phyloP scores from a whole-genome alignment of 1,284 basidiomycete genomes.

The Psilocybe mexicana region DNA sequence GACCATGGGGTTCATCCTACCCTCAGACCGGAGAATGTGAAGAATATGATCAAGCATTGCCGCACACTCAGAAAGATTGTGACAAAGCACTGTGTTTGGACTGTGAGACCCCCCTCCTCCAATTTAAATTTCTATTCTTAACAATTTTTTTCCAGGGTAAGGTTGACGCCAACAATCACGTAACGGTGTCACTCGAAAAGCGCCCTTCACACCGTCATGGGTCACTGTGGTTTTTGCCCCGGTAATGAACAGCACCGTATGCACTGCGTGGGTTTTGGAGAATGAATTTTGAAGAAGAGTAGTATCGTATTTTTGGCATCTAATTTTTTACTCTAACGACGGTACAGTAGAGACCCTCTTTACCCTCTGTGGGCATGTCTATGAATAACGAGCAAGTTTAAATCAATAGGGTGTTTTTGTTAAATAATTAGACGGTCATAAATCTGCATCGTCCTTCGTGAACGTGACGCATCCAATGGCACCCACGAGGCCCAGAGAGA shows the following conservation, averaged over 20 bases:
- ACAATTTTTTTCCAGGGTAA: constrained; percentile 20
- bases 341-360: too few species aligned
- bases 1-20: constrained; percentile 43
- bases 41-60: constrained; percentile 42
- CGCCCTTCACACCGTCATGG: constrained; percentile 20
- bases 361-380: too few species aligned
- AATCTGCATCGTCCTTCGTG: constrained; percentile 17
- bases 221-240: constrained; percentile 39
- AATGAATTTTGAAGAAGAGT: background rate
- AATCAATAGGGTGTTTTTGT: background rate
- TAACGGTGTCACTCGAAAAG: constrained; percentile 24
- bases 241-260: constrained; percentile 15
- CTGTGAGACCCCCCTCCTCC: constrained; percentile 37
- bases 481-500: constrained; percentile 24
- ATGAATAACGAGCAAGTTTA: too few species aligned
- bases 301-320: background rate
- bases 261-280: background rate
- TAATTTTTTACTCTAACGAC: background rate
- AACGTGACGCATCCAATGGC: constrained; percentile 22
- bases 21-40: constrained; percentile 44
- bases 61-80: constrained; percentile 48
- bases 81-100: constrained; percentile 58
- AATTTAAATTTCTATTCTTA: background rate
- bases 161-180: constrained; percentile 10
- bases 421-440: constrained; percentile 2